A percentile compares a stretch with the other conserved stretches of the same genome.
Evolutionary conservation across 2,329 filamentous ascomycete genomes (phyloP).

Genomic region (Alternaria rosae): DNA sequence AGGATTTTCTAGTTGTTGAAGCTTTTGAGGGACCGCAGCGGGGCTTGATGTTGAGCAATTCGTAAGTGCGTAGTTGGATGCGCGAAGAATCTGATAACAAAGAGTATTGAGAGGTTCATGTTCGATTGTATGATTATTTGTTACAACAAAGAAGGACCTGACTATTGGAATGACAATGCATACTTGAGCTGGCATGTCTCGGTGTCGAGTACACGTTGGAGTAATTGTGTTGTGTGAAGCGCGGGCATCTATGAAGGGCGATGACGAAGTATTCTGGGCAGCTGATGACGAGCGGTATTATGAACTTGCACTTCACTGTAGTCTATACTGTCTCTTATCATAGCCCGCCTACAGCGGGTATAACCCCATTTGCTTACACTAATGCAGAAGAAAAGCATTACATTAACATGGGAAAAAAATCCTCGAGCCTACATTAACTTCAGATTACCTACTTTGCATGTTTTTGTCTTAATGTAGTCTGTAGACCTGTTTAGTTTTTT

Average conservation of each 20-base stretch:
- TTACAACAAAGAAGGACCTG: not conserved
- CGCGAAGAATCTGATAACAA: not conserved
- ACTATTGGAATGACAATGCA: not conserved
- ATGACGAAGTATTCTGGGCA: not conserved
- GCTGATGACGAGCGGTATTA: no score
- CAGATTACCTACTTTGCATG: not conserved
- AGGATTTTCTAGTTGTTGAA: not conserved
- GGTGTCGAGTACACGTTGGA: not conserved
- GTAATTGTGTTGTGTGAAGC: not conserved
- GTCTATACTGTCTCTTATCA: no score
- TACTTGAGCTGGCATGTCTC: not conserved
- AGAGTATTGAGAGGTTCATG: not conserved
- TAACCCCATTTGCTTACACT: no score
- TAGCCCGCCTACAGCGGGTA: no score
- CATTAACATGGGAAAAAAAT: no score
- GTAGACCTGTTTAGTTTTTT: not conserved
- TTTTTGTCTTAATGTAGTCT: not conserved
- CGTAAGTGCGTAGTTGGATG: not conserved
- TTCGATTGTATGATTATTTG: not conserved
- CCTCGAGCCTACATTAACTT: not conserved
- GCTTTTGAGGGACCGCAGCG: fast-evolving
- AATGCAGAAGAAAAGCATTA: no score
- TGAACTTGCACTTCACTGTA: no score
- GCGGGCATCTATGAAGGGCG: not conserved
- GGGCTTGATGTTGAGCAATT: not conserved